These are phyloP conservation scores for Crinitomyces ghanaensis DNA, from an alignment of 805 yeast genomes.

Conservation along the genomic window DNA sequence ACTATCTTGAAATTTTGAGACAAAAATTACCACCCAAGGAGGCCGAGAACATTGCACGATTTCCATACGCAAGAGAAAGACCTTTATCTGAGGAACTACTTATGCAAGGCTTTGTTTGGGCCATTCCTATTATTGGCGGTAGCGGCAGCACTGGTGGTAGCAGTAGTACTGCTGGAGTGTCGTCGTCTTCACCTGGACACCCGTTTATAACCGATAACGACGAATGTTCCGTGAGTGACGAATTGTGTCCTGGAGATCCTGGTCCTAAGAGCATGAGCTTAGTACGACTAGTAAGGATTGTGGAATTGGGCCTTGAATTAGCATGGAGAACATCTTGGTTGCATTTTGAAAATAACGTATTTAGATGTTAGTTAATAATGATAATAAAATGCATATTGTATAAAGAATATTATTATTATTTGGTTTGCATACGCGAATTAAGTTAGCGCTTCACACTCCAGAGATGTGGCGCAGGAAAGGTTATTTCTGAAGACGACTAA, in stretches of 20 bases:
- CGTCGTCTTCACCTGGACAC: too few species aligned
- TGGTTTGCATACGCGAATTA: too few species aligned
- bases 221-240: slow-evolving; percentile 11
- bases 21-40: neutral
- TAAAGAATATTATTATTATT: too few species aligned
- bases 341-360: slow-evolving; percentile 2
- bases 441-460: too few species aligned
- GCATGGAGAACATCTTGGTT: slow-evolving; percentile 6
- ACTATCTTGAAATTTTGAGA: slow-evolving; percentile 4
- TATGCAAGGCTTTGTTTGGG: slow-evolving; percentile 15
- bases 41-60: slow-evolving; percentile 7
- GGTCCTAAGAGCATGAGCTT: slow-evolving; percentile 7
- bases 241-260: slow-evolving; percentile 14
- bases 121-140: too few species aligned
- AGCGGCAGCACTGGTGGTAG: too few species aligned
- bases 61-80: slow-evolving; percentile 11
- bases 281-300: slow-evolving; percentile 9
- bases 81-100: slow-evolving; percentile 17
- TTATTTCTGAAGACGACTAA: too few species aligned
- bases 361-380: too few species aligned
- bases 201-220: too few species aligned
- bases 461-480: too few species aligned
- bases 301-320: slow-evolving; percentile 10
- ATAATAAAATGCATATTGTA: too few species aligned
- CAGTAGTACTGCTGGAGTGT: too few species aligned